Evolutionary conservation across 129 eudicot genomes (phyloP).

Genomic region (Erigeron canadensis): DNA sequence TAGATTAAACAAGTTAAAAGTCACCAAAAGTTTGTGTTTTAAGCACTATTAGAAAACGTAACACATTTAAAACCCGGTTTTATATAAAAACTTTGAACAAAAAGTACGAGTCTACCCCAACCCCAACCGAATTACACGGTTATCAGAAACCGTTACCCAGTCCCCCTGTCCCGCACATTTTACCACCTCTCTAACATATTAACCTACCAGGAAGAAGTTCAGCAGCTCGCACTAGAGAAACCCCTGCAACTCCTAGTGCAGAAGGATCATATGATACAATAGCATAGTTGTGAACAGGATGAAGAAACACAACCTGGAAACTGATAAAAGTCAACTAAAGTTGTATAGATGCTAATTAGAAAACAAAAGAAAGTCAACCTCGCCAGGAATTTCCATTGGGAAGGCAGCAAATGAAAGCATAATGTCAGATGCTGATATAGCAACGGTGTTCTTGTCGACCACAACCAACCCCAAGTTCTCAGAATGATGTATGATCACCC

Average conservation of each 20-base stretch:
- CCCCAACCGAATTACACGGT: too few species aligned
- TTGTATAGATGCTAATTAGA: conserved; percentile 4
- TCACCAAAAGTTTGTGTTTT: background rate
- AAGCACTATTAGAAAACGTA: background rate
- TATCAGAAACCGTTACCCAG: background rate
- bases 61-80: background rate
- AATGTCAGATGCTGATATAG: conserved; percentile 82
- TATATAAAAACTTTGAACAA: background rate
- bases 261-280: conserved; percentile 88
- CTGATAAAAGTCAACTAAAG: conserved; percentile 6
- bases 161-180: background rate
- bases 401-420: conserved; percentile 97
- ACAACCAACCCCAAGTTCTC: conserved; percentile 79
- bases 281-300: conserved; percentile 93
- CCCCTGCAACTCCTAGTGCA: conserved; percentile 77
- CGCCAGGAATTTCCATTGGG: conserved; percentile 92
- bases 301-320: conserved; percentile 86
- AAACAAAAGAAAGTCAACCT: conserved; percentile 42
- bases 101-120: background rate
- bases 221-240: conserved; percentile 82
- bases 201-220: conserved; percentile 80
- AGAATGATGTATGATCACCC: conserved; percentile 89
- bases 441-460: conserved; percentile 92
- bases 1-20: background rate
- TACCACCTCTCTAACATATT: background rate